These are phyloP conservation scores for Sechiopsis laciniata DNA, from an alignment of 306 rosid species.

Conservation along the genomic window DNA sequence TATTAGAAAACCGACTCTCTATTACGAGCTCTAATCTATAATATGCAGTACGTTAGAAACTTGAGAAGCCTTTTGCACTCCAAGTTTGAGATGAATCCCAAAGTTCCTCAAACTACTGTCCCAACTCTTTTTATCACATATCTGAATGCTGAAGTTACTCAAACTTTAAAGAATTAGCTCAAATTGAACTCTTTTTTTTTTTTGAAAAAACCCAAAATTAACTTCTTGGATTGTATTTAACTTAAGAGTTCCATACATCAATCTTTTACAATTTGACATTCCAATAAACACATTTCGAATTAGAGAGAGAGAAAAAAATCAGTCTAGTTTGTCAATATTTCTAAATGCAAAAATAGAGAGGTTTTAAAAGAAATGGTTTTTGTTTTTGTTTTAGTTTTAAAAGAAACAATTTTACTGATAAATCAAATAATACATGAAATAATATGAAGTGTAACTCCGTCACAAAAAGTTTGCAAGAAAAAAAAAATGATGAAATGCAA, in stretches of 20 bases:
- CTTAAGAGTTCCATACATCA: not conserved
- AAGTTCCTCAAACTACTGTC: not conserved
- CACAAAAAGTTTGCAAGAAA: no score
- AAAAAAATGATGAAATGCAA: not conserved
- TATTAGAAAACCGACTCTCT: no score
- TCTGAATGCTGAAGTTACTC: not conserved
- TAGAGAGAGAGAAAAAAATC: not conserved
- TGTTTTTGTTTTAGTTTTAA: no score
- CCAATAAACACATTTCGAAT: not conserved
- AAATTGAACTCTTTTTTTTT: no score
- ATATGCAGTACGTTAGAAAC: no score
- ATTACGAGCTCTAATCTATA: no score
- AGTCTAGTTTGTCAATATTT: slow-evolving; percentile 6
- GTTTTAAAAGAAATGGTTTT: not conserved
- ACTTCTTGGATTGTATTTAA: not conserved
- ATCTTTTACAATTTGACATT: slow-evolving; percentile 1
- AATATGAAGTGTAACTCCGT: no score
- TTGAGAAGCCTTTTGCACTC: not conserved
- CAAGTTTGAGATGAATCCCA: not conserved
- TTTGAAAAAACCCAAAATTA: not conserved
- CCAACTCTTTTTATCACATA: not conserved
- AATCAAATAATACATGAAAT: no score
- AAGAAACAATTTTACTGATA: no score
- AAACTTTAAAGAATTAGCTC: not conserved
- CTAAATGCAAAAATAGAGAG: not conserved